Percentiles rank a stretch among this genome's conserved stretches.
phyloP scores from a whole-genome alignment of 2,329 filamentous ascomycete species.

The Cladophialophora chaetospira region DNA sequence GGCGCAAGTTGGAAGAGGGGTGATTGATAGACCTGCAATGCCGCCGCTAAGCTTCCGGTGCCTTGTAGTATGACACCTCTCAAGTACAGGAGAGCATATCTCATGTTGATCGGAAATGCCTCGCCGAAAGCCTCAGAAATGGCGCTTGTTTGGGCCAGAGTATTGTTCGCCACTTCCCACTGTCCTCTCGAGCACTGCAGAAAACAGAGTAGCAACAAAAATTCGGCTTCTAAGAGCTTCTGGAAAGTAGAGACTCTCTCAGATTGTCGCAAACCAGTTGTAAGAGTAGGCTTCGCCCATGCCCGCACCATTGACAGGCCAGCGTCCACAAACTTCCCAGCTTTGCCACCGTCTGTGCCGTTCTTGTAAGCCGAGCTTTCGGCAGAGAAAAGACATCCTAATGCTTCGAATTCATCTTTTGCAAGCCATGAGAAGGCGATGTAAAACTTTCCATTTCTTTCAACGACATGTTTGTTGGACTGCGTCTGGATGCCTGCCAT shows the following conservation, averaged over 20 bases:
- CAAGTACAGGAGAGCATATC: conserved; percentile 68
- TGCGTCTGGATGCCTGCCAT: conserved; percentile 26
- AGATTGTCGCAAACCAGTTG: conserved; percentile 23
- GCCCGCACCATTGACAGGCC: conserved; percentile 45
- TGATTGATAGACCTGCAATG: conserved; percentile 67
- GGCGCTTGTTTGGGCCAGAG: conserved; percentile 56
- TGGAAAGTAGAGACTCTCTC: conserved; percentile 54
- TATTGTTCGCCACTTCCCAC: conserved; percentile 65
- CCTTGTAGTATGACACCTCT: conserved; percentile 75
- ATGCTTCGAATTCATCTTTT: conserved; percentile 59
- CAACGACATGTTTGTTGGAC: conserved; percentile 46
- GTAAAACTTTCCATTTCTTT: conserved; percentile 46
- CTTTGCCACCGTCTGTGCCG: conserved; percentile 55
- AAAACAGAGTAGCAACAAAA: conserved; percentile 71
- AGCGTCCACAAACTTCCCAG: conserved; percentile 59
- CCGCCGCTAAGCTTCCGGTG: conserved; percentile 69
- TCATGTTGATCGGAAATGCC: conserved; percentile 45
- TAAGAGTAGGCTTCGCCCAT: conserved; percentile 39
- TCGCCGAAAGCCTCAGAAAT: conserved; percentile 49
- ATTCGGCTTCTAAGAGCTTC: conserved; percentile 65
- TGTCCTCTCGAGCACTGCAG: conserved; percentile 70
- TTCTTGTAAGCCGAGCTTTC: conserved; percentile 59
- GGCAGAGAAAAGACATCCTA: conserved; percentile 62
- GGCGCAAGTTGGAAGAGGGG: conserved; percentile 58
- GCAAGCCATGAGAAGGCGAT: conserved; percentile 63